A percentile compares a stretch with the other conserved stretches of the same genome.
phyloP scores from a whole-genome alignment of 169 alveolate species.

The Ichthyophthirius multifiliis region DNA sequence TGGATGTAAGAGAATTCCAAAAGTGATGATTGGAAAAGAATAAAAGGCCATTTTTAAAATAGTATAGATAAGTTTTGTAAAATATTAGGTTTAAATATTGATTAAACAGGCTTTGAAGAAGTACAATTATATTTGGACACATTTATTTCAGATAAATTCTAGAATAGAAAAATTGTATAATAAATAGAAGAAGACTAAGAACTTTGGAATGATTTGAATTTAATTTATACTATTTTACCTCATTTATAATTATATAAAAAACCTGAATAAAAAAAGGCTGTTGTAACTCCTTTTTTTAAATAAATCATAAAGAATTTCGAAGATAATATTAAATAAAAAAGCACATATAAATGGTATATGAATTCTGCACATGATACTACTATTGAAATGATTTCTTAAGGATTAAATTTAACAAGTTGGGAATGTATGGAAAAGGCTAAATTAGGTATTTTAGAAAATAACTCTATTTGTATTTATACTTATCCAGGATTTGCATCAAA shows the following conservation, averaged over 20 bases:
- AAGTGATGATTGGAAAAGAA: neutral
- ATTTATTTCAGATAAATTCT: neutral
- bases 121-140: neutral
- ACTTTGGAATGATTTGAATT: neutral
- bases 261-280: neutral
- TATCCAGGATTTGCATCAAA: slow-evolving; percentile 32
- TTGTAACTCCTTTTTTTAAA: neutral
- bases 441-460: too few species aligned
- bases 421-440: slow-evolving; percentile 29
- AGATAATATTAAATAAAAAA: neutral
- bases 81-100: neutral
- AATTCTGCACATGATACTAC: slow-evolving; percentile 39
- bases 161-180: neutral
- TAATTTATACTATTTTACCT: neutral
- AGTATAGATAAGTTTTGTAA: neutral
- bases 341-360: slow-evolving; percentile 5
- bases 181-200: neutral
- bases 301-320: neutral
- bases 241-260: neutral
- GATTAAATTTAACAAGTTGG: slow-evolving; percentile 26
- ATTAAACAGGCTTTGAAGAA: neutral
- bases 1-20: neutral
- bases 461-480: slow-evolving; percentile 35
- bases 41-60: neutral
- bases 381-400: slow-evolving; percentile 7